Conservation (phyloP, 345 rosid species). For the Excoecaria cochinchinensis region DNA sequence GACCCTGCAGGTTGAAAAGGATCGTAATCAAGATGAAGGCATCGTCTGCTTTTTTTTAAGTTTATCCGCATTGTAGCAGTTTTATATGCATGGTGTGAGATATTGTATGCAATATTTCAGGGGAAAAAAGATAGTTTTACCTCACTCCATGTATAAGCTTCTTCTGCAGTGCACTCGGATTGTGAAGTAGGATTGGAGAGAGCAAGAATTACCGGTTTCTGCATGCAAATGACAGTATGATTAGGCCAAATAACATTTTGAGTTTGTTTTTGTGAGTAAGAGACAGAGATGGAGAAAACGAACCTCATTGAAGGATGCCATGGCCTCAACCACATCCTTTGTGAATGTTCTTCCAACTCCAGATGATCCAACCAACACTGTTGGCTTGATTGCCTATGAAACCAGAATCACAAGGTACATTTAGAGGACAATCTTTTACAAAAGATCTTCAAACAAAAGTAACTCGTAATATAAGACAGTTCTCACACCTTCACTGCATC, state of each 20-base stretch:
- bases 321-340: slow-evolving; percentile 80
- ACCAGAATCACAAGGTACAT: slow-evolving; percentile 7
- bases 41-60: neutral
- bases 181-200: slow-evolving; percentile 96
- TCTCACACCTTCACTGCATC: slow-evolving; percentile 71
- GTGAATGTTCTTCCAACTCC: slow-evolving; percentile 94
- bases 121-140: slow-evolving; percentile 29
- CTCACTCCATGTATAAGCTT: slow-evolving; percentile 92
- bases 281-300: slow-evolving; percentile 6
- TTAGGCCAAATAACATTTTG: slow-evolving; percentile 1
- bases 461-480: slow-evolving; percentile 6
- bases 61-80: neutral
- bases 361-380: slow-evolving; percentile 88
- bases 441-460: neutral
- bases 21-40: neutral
- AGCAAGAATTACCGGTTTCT: slow-evolving; percentile 93
- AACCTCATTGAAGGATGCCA: slow-evolving; percentile 83
- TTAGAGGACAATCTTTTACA: neutral
- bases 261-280: neutral
- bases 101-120: neutral
- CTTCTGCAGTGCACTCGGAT: slow-evolving; percentile 94
- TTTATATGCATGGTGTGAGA: neutral
- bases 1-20: slow-evolving; percentile 54
- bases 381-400: slow-evolving; percentile 81
- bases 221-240: slow-evolving; percentile 18